phyloP scores from a whole-genome alignment of 345 rosid species.

The Salix koriyanagi region DNA sequence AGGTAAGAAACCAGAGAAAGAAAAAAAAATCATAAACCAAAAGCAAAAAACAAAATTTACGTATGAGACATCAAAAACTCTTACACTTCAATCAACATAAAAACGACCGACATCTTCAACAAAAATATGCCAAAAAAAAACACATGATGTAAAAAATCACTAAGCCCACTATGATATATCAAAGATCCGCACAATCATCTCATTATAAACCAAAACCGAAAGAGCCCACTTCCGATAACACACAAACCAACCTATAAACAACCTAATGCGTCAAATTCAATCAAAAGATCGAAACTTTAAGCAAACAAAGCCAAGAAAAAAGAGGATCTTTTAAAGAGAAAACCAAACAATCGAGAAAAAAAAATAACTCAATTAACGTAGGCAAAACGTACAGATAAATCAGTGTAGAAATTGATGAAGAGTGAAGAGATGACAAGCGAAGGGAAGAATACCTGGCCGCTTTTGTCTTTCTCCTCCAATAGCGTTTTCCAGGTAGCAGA shows the following conservation, averaged over 20 bases:
- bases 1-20: not conserved
- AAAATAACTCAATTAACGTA: not conserved
- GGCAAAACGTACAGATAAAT: not conserved
- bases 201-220: not conserved
- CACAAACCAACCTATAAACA: not conserved
- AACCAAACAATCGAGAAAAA: not conserved
- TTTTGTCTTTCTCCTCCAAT: not conserved
- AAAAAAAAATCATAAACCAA: not conserved
- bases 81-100: not conserved
- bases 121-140: not conserved
- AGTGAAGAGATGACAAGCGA: not conserved
- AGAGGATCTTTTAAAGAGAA: not conserved
- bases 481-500: too few species aligned
- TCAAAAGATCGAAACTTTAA: not conserved
- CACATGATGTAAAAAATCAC: not conserved
- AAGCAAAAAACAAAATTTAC: not conserved
- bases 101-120: not conserved
- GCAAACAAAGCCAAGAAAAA: not conserved
- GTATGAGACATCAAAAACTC: not conserved
- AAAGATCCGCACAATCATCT: not conserved
- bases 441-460: not conserved
- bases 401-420: not conserved
- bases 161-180: not conserved
- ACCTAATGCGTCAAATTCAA: not conserved
- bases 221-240: not conserved